Evolutionary conservation across 495 filamentous ascomycete species (phyloP).

Genomic region (Glarea lozoyensis): DNA sequence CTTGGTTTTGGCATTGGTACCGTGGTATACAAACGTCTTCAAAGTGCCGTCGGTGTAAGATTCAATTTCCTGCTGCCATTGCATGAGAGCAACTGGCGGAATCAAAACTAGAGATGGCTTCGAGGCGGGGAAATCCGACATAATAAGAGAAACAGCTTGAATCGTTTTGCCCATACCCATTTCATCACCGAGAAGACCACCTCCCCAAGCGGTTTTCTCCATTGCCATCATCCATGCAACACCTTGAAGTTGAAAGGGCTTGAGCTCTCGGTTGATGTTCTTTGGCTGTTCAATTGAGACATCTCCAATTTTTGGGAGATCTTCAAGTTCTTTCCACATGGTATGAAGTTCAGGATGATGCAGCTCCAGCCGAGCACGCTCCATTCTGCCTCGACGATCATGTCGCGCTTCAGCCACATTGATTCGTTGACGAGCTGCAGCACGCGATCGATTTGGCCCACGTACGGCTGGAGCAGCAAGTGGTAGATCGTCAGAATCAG

Average conservation of each 20-base stretch:
- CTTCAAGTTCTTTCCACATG: constrained; percentile 75
- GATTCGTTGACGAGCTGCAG: constrained; percentile 21
- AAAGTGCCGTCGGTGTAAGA: constrained; percentile 85
- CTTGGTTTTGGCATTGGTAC: constrained; percentile 75
- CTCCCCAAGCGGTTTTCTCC: constrained; percentile 75
- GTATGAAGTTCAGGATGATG: constrained; percentile 68
- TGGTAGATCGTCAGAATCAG: constrained; percentile 6
- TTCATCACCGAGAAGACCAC: constrained; percentile 87
- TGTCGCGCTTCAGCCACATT: constrained; percentile 6
- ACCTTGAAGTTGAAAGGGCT: constrained; percentile 89
- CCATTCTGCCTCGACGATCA: constrained; percentile 16
- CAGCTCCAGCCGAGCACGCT: constrained; percentile 51
- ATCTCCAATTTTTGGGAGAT: constrained; percentile 54
- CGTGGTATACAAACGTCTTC: constrained; percentile 83
- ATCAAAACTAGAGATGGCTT: constrained; percentile 81
- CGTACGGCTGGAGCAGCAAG: constrained; percentile 2
- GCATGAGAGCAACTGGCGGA: constrained; percentile 91
- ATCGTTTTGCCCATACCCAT: constrained; percentile 99
- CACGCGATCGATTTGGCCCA: constrained; percentile 1
- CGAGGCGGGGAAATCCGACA: constrained; percentile 87
- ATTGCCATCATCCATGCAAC: constrained; percentile 88
- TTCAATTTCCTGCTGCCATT: constrained; percentile 90
- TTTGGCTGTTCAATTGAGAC: constrained; percentile 64
- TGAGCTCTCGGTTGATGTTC: constrained; percentile 70
- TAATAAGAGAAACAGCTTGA: constrained; percentile 90